These are phyloP conservation scores for Russula lepida DNA, from an alignment of 768 basidiomycete genomes.

Conservation along the genomic window DNA sequence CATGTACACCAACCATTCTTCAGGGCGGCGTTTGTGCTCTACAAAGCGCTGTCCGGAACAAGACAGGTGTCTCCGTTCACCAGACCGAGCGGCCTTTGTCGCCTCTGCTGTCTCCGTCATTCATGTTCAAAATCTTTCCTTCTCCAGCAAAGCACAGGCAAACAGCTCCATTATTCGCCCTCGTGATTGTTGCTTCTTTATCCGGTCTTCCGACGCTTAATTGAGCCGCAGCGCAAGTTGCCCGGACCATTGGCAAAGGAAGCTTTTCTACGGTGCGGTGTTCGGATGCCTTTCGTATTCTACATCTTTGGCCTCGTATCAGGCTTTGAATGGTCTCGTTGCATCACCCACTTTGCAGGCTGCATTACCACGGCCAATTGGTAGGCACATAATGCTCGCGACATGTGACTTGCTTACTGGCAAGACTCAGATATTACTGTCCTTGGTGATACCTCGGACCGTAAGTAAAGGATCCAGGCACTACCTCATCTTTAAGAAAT, in stretches of 20 bases:
- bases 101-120: background rate
- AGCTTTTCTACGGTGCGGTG: background rate
- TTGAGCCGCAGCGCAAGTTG: background rate
- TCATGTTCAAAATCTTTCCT: background rate
- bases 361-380: too few relatives aligned
- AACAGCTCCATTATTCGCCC: background rate
- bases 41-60: background rate
- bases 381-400: background rate
- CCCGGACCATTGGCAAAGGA: background rate
- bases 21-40: background rate
- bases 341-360: background rate
- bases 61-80: background rate
- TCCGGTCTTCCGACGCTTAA: background rate
- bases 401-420: background rate
- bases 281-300: background rate
- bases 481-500: background rate
- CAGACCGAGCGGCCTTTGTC: background rate
- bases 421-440: background rate
- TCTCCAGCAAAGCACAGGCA: background rate
- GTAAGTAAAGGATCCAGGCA: background rate
- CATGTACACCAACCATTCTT: background rate
- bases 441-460: background rate
- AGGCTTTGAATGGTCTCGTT: background rate
- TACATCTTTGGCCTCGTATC: background rate
- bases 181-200: background rate